Evolutionary conservation across 331 rosid genomes (phyloP).

Genomic region (Stylosanthes scabra): DNA sequence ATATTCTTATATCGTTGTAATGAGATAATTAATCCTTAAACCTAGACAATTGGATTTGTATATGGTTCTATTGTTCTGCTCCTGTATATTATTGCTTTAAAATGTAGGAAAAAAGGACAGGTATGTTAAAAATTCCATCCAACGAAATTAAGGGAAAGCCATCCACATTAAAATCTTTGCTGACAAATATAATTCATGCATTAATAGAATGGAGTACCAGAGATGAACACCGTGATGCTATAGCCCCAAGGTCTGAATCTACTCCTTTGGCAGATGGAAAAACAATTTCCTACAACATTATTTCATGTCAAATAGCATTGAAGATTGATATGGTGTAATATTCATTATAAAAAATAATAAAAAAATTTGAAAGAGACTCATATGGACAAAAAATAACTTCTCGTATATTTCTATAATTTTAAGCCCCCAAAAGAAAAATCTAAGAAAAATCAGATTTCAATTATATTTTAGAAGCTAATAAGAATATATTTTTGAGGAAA

Average conservation of each 20-base stretch:
- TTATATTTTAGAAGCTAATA: no score
- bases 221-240: constrained; percentile 69
- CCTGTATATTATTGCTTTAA: constrained; percentile 8
- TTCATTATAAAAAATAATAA: no score
- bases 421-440: no score
- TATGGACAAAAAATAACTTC: no score
- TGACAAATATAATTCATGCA: constrained; percentile 11
- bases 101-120: not conserved
- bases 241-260: constrained; percentile 65
- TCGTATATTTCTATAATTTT: no score
- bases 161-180: constrained; percentile 23
- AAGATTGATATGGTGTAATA: constrained; percentile 6
- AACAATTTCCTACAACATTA: constrained; percentile 65
- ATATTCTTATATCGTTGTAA: no score
- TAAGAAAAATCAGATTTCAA: no score
- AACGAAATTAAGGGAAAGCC: constrained; percentile 19
- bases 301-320: constrained; percentile 32
- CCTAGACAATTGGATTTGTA: not conserved
- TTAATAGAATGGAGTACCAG: constrained; percentile 62
- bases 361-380: no score
- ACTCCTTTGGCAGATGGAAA: constrained; percentile 66
- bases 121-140: not conserved
- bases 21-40: not conserved
- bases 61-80: not conserved
- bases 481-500: no score